Conservation (phyloP, 768 basidiomycete genomes). For the Lenzites betulinus region DNA sequence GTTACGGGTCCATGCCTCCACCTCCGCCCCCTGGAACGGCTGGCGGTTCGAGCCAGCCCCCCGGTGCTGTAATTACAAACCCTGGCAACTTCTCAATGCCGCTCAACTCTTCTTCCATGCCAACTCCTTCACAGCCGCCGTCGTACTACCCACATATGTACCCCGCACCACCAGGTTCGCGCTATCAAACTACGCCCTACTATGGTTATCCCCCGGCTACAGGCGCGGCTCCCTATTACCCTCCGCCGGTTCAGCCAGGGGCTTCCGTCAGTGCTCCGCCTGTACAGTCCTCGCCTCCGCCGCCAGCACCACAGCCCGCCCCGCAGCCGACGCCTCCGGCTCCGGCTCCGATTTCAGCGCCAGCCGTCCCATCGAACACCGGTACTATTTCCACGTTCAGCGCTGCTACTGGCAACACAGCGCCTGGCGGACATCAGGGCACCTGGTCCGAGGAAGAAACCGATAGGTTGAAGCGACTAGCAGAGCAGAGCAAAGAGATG, state of each 20-base stretch:
- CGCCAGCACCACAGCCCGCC: slow-evolving; percentile 10
- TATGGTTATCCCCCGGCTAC: slow-evolving; percentile 52
- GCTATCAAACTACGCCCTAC: slow-evolving; percentile 66
- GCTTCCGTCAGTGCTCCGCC: slow-evolving; percentile 10
- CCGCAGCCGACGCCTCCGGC: slow-evolving; percentile 10
- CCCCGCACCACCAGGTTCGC: slow-evolving; percentile 34
- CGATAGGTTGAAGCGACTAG: slow-evolving; percentile 64
- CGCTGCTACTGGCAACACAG: slow-evolving; percentile 28
- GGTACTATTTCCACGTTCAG: slow-evolving; percentile 28
- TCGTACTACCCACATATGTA: slow-evolving; percentile 41
- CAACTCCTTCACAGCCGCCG: slow-evolving; percentile 41
- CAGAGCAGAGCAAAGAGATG: slow-evolving; percentile 61
- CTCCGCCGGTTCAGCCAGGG: slow-evolving; percentile 16
- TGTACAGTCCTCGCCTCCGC: slow-evolving; percentile 32
- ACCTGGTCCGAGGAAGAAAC: slow-evolving; percentile 81
- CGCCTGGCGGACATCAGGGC: slow-evolving; percentile 56
- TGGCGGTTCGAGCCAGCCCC: slow-evolving; percentile 34
- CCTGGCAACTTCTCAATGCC: slow-evolving; percentile 75
- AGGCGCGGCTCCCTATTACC: slow-evolving; percentile 25
- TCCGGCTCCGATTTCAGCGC: slow-evolving; percentile 6
- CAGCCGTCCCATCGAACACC: slow-evolving; percentile 20
- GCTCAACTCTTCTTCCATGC: slow-evolving; percentile 47
- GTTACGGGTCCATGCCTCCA: slow-evolving; percentile 34
- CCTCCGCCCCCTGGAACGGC: slow-evolving; percentile 30
- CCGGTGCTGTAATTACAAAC: slow-evolving; percentile 62